Base-by-base conservation (phyloP, 2,329 filamentous ascomycete species). In the Leptographium galeiforme region DNA sequence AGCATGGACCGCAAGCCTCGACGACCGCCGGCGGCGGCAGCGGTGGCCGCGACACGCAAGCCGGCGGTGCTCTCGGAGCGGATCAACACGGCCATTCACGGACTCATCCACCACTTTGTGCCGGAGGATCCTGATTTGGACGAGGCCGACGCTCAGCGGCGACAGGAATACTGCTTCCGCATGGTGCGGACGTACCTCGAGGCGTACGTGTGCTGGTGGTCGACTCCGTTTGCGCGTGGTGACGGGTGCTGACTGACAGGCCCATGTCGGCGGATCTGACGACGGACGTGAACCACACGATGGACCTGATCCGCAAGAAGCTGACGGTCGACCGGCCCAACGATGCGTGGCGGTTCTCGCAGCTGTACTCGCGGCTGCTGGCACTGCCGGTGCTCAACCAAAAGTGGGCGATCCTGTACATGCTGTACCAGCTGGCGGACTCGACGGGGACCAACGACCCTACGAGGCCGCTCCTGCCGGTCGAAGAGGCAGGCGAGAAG, bases 381-480 rank as follows among this genome's bases (percentile, higher is more conserved):
- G 87, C 88, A n/a, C 82, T 96, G 59, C 90, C 90, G 0, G 90
- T 97, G 7, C 76, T 98, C 46, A 86, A 87, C 62, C 87, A 95
- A 68, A 98, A 98, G 77, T 97, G 90, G 89, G 89, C 87, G 4
- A 96, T 98, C 59, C 75, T 98, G 19, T 94, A 94, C 66, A 81
- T 98, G 44, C 78, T 98, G 44, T 86, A 93, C 66, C 83, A 88
- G 61, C 78, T 96, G 48, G 82, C 87, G 57, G 86, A 90, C 63
- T 81, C 78, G 4, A 75, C 77, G 38, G 73, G 80, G 56, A 76
- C 77, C 2, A 71, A 68, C 60, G 74, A 78, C 52, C 76, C 74
- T 45, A 65, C 71, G 12, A 71, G 72, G 53, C 72, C 70, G 10
- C 57, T 63, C 49, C 66, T 63, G 66, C 59, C 72, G 64, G 61